phyloP scores from a whole-genome alignment of 2,329 filamentous ascomycete species.

The Lanzia echinophila region DNA sequence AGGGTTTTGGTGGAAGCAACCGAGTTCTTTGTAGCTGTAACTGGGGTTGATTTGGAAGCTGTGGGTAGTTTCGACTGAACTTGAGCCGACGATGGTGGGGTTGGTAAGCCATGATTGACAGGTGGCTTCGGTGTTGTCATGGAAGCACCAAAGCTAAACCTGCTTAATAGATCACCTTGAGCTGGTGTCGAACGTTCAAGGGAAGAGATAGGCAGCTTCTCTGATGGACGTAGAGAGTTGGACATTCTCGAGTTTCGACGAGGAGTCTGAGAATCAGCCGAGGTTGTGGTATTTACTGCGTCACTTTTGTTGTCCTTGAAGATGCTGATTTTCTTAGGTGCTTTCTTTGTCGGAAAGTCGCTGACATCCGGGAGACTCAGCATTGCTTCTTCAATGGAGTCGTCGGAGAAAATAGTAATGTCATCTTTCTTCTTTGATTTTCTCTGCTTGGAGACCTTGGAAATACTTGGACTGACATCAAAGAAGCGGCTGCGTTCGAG shows the following conservation, averaged over 20 bases:
- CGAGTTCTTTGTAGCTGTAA: conserved; percentile 9
- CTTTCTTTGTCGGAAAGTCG: conserved; percentile 12
- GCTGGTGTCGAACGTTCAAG: not conserved
- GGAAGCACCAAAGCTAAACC: conserved; percentile 18
- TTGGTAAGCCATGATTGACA: conserved; percentile 9
- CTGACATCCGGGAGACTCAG: conserved; percentile 35
- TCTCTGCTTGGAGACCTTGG: conserved; percentile 29
- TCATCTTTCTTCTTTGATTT: conserved; percentile 38
- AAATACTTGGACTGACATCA: conserved; percentile 35
- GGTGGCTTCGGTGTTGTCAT: conserved; percentile 16
- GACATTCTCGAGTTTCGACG: conserved; percentile 17
- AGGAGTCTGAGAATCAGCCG: not conserved
- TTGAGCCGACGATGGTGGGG: conserved; percentile 18
- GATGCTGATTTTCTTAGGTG: conserved; percentile 22
- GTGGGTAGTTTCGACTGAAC: conserved; percentile 25
- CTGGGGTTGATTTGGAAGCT: conserved; percentile 17
- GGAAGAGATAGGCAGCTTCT: conserved; percentile 21
- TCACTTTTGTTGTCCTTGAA: conserved; percentile 16
- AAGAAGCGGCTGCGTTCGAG: conserved; percentile 44
- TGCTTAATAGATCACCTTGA: conserved; percentile 15
- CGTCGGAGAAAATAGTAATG: conserved; percentile 46
- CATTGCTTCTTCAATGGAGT: conserved; percentile 44
- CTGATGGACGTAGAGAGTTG: conserved; percentile 17
- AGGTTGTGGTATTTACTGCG: not conserved
- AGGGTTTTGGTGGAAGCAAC: not conserved